These are phyloP conservation scores for Lactifluus subvellereus DNA, from an alignment of 768 basidiomycete genomes.

Conservation along the genomic window DNA sequence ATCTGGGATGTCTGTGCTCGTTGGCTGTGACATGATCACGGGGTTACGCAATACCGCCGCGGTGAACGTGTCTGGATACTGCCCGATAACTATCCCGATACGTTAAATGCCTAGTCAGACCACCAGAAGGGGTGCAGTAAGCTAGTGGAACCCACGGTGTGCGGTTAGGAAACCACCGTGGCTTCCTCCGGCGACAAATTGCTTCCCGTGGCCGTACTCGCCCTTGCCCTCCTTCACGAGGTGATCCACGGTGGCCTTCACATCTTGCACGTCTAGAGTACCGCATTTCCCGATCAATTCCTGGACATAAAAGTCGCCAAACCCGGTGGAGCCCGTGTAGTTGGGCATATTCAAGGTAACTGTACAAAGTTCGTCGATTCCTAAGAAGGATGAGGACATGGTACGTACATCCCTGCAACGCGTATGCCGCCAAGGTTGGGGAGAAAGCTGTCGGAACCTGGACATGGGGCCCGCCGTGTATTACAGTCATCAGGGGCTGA, in stretches of 20 bases:
- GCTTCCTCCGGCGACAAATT: conserved; percentile 30
- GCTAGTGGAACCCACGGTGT: conserved; percentile 21
- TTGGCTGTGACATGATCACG: conserved; percentile 29
- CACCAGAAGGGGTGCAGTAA: neutral
- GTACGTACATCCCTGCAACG: conserved; percentile 27
- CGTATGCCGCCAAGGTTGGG: conserved; percentile 19
- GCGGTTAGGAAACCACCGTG: conserved; percentile 32
- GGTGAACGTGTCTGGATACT: conserved; percentile 30
- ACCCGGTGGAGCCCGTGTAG: conserved; percentile 34
- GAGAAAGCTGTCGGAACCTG: conserved; percentile 24
- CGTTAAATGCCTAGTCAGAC: neutral
- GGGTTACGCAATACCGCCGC: conserved; percentile 33
- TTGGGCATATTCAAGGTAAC: conserved; percentile 30
- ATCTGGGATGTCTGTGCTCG: conserved; percentile 34
- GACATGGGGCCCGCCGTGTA: conserved; percentile 33
- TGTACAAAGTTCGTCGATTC: conserved; percentile 2
- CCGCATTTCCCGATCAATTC: conserved; percentile 31
- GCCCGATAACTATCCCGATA: conserved; percentile 27
- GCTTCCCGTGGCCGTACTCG: conserved; percentile 24
- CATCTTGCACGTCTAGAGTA: conserved; percentile 32
- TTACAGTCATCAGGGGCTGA: conserved; percentile 22
- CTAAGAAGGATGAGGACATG: neutral
- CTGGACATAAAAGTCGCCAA: conserved; percentile 30
- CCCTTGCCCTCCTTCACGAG: conserved; percentile 28
- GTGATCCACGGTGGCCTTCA: conserved; percentile 26